A percentile compares a stretch with the other conserved stretches of the same genome.
Conservation (phyloP, 805 yeast species). For the Candida sakaeoensis region DNA sequence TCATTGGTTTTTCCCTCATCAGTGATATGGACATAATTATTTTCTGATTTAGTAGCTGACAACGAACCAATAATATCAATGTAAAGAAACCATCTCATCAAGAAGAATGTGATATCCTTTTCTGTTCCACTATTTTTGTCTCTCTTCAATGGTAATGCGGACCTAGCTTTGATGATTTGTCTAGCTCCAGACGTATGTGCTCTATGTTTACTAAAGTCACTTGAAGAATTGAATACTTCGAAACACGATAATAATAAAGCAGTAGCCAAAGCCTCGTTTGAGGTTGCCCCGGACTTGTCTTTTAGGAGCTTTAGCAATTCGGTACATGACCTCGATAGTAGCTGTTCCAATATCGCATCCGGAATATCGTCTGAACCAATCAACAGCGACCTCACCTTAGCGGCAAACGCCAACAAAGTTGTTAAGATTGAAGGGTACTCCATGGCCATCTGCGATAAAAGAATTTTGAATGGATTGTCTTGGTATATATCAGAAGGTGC, state of each 20-base stretch:
- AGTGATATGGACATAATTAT: conserved; percentile 24
- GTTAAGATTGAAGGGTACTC: conserved; percentile 54
- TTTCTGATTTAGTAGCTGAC: conserved; percentile 45
- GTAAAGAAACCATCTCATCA: conserved; percentile 67
- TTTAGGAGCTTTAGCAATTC: conserved; percentile 50
- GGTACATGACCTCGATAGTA: conserved; percentile 55
- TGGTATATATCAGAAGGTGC: conserved; percentile 53
- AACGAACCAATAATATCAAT: conserved; percentile 61
- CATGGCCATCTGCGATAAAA: conserved; percentile 68
- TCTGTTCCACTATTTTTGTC: conserved; percentile 21
- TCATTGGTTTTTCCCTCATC: conserved; percentile 16
- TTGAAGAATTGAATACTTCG: conserved; percentile 45
- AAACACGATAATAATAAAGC: conserved; percentile 57
- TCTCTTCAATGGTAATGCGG: conserved; percentile 5
- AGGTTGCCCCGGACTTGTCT: conserved; percentile 49
- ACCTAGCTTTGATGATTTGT: conserved; percentile 54
- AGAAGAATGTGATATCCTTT: conserved; percentile 47
- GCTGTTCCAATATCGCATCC: conserved; percentile 44
- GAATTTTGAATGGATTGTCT: conserved; percentile 62
- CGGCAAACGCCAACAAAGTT: conserved; percentile 46
- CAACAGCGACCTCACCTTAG: conserved; percentile 25
- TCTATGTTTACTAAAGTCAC: conserved; percentile 51
- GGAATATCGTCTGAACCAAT: conserved; percentile 25
- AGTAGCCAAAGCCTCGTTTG: conserved; percentile 65
- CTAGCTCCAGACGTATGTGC: conserved; percentile 67